Base-by-base conservation (phyloP, 2,329 filamentous ascomycete species). In the Penicillium sp. region DNA sequence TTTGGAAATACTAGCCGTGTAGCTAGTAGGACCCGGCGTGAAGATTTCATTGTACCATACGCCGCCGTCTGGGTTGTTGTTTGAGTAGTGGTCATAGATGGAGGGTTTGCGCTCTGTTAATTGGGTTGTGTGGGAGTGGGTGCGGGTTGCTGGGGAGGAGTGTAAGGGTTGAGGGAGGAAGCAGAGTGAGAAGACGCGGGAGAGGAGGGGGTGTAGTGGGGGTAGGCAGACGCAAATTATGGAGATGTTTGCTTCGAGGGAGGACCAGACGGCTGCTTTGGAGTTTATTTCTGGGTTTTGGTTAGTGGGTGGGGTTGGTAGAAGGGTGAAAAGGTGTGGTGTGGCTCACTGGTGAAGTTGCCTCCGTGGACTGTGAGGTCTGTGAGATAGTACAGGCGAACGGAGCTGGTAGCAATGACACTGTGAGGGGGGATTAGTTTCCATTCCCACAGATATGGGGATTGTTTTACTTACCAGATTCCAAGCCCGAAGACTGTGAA, bases 221-320 rank as follows among this genome's bases (percentile, higher is more conserved):
- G 67, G 63, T 0, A 72, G 62, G 29, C 67, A 67, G 29, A 68
- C 60, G 57, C 69, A 71, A 44, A 71, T 63, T 9, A 71, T 67
- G 48, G 69, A 69, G 31, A 69, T 52, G 45, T 67, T 68, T 36
- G 55, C 47, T 59, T 71, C 69, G 14, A 70, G 56, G 31, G 59
- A 64, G 21, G 69, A 71, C 69, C 68, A 71, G 43, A 61, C 48
- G 43, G 66, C 66, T n/a, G 64, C 60, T 11, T 54, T 16, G 50
- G 56, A 57, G 51, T 69, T 69, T 29, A 31, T 53, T 43, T 58
- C 64, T 67, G 4, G 18, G 18, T 14, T n/a, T 38, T 7, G 31
- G 21, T 21, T 21, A 16, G 4, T n/a, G 9, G 22, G 9, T 36
- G 13, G 21, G 13, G 11, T 24, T 7, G 14, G 21, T 8, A 9